A percentile compares a stretch with the other conserved stretches of the same genome.
These are phyloP conservation scores for Penicillium janthinellum DNA, from an alignment of 2,329 filamentous ascomycete species.

Conservation along the genomic window DNA sequence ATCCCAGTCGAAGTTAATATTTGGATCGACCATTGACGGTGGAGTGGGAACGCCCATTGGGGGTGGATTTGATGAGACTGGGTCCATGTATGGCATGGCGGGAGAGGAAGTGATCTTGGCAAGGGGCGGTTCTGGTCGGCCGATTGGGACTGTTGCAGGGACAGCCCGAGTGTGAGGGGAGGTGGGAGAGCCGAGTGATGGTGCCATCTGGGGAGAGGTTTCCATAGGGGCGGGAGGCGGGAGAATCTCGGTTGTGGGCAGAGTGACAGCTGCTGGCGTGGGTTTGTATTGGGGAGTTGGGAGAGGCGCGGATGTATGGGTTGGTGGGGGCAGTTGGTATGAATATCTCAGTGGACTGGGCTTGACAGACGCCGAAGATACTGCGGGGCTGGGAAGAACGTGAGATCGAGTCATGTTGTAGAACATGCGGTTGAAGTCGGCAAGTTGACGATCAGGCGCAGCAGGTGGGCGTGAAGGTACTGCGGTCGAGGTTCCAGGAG, in stretches of 20 bases:
- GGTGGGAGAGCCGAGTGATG: conserved; percentile 1
- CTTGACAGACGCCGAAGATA: conserved; percentile 14
- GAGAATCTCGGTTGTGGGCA: conserved; percentile 7
- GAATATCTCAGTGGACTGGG: conserved; percentile 31
- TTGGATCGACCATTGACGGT: conserved; percentile 43
- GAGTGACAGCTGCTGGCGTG: conserved; percentile 11
- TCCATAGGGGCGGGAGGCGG: conserved; percentile 11
- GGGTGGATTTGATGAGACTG: conserved; percentile 20
- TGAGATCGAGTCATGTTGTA: conserved; percentile 41
- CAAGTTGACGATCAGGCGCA: conserved; percentile 21
- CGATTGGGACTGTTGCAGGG: conserved; percentile 6
- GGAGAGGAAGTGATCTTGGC: conserved; percentile 9
- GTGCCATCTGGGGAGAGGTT: conserved; percentile 18
- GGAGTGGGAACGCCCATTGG: conserved; percentile 33
- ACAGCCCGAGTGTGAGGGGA: conserved; percentile 9
- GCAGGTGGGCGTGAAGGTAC: conserved; percentile 2
- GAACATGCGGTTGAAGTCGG: conserved; percentile 40
- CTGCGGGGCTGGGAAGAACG: conserved; percentile 24
- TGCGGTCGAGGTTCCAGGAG: conserved; percentile 7
- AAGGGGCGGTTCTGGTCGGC: conserved; percentile 7
- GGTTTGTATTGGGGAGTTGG: conserved; percentile 18
- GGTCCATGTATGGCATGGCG: conserved; percentile 26
- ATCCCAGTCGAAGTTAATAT: conserved; percentile 52
- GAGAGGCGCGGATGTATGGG: conserved; percentile 10
- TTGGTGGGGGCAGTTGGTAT: conserved; percentile 23